phyloP scores from a whole-genome alignment of 495 filamentous ascomycete genomes.

The Lasiosphaeris hirsuta region DNA sequence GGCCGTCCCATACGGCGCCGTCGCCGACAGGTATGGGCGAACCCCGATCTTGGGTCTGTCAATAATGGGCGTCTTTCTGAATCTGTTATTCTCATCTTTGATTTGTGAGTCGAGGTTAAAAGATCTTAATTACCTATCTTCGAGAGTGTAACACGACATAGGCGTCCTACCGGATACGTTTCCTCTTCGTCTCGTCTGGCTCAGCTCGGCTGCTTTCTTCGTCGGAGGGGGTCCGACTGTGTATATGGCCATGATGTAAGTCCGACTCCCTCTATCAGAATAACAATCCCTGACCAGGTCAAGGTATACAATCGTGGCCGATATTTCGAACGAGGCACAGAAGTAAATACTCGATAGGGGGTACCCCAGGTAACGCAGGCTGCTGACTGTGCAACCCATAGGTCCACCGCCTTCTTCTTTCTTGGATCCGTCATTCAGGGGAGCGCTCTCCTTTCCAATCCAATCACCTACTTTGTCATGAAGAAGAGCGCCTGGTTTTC shows the following conservation, averaged over 20 bases:
- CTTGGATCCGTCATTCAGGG: background rate
- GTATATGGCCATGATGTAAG: constrained; percentile 1
- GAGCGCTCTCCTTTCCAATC: background rate
- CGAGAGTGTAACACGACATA: background rate
- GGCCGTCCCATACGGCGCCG: constrained; percentile 2
- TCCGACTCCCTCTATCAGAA: no score
- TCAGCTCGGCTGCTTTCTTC: background rate
- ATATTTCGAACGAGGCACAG: constrained; percentile 3
- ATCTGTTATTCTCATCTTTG: background rate
- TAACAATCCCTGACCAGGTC: no score
- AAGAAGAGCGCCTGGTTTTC: constrained; percentile 1
- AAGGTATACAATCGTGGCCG: constrained; percentile 1
- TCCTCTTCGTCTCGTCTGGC: background rate
- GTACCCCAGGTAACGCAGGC: no score
- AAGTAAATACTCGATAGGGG: no score
- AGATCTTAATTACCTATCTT: no score
- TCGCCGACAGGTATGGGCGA: constrained; percentile 5
- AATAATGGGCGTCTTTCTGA: background rate
- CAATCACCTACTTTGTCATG: constrained; percentile 5
- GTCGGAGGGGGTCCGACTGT: background rate
- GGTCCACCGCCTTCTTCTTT: background rate
- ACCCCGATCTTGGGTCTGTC: background rate
- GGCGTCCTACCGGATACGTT: background rate
- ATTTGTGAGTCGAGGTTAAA: no score
- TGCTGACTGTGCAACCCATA: background rate